Base-by-base conservation (phyloP, 129 eudicot species). In the Artemisia argyi region DNA sequence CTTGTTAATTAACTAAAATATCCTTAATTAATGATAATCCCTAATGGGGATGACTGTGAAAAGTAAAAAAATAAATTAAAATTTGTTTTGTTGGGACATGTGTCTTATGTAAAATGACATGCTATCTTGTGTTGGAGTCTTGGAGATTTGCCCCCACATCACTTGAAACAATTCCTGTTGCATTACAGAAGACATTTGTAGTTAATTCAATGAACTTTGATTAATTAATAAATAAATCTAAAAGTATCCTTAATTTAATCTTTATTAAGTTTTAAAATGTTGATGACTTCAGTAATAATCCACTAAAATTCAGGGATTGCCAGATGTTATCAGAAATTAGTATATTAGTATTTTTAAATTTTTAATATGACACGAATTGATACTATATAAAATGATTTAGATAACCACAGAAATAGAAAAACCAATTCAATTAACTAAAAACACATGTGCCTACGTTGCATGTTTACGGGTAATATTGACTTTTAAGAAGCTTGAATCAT, bases 271-370 rank as follows among this genome's bases (percentile, higher is more conserved):
- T 62, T 59, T 59, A 58, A 24, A 47, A 26, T 48, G 18, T 17
- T 71, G 82, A 72, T 56, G 82, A 78, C 78, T 71, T 78, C 67
- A 78, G 68, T 78, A 72, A 65, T 65, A 72, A 78, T 78, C 82
- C 73, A 71, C 66, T 46, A 22, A 78, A 78, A 71, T 77, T 56
- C 50, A 11, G 73, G 77, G 61, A 63, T 53, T 63, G 72, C 72
- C 81, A 71, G 77, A 44, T 71, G 60, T 57, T 39, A 39, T 39
- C 46, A 39, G 10, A 39, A 39, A 39, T 39, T 39, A 39, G 46
- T 39, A 39, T 39, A 7, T 39, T 35, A 7, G 9, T 7, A 39
- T 39, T 39, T 39, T 39, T 39, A 5, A 39, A 39, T 7, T 39
- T 35, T 39, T 39, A 7, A 7, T 39, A 7, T 4, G 46, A 39